Conservation (phyloP, 768 basidiomycete genomes). For the Termitomyces sp. region DNA sequence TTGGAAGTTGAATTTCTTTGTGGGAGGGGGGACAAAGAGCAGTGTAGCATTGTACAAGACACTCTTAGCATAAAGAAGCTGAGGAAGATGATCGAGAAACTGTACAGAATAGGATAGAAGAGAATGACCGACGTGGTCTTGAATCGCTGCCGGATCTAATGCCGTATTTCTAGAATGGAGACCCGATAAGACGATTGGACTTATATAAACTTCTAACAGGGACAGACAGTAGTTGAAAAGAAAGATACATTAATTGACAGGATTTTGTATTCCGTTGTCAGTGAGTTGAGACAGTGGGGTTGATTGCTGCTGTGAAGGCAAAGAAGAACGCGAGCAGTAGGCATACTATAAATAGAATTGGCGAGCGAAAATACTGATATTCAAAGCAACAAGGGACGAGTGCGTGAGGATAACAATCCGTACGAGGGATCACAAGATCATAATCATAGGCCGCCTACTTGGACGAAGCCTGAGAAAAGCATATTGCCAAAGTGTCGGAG, state of each 20-base stretch:
- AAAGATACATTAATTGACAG: neutral
- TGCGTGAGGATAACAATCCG: neutral
- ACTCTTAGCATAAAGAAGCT: neutral
- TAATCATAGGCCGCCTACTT: neutral
- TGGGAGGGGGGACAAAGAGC: neutral
- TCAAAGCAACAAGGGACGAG: neutral
- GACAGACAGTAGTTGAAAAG: too few relatives aligned
- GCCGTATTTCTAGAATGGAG: neutral
- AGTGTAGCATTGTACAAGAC: neutral
- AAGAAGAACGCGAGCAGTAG: neutral
- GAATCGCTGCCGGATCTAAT: neutral
- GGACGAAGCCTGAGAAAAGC: neutral
- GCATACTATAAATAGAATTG: neutral
- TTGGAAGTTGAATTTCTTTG: neutral
- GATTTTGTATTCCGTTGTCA: neutral
- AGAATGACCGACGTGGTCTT: neutral
- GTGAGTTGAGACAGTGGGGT: neutral
- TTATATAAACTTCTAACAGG: neutral
- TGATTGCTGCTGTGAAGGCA: neutral
- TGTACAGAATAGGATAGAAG: neutral
- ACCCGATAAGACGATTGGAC: neutral
- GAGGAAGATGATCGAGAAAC: neutral
- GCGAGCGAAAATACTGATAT: neutral
- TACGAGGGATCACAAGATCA: neutral
- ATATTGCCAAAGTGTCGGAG: too few relatives aligned